Evolutionary conservation across 192 early-diverging fungal species (phyloP).

Genomic region (Linnemannia hyalina): DNA sequence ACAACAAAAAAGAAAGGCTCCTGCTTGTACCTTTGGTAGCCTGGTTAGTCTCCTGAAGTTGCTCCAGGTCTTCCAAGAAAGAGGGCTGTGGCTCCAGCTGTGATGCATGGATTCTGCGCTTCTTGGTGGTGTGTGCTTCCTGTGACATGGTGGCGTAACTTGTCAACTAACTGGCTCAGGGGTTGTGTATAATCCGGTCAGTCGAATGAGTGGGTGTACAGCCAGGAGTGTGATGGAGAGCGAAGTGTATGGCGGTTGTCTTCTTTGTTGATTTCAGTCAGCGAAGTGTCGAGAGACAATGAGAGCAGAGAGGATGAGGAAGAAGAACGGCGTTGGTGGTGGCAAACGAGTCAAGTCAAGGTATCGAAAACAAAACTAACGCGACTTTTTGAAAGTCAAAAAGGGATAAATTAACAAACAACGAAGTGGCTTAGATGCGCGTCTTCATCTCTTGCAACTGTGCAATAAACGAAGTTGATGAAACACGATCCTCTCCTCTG

Average conservation of each 20-base stretch:
- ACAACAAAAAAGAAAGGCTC: background rate
- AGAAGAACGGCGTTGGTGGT: background rate
- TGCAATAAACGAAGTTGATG: background rate
- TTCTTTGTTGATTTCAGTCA: background rate
- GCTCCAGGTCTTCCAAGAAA: slow-evolving; percentile 44
- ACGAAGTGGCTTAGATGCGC: background rate
- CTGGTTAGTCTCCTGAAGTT: slow-evolving; percentile 36
- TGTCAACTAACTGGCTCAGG: slow-evolving; percentile 9
- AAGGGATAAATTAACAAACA: slow-evolving; percentile 1
- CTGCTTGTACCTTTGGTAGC: slow-evolving; percentile 32
- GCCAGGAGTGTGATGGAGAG: background rate
- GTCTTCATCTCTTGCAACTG: background rate
- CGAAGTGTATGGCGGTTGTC: background rate
- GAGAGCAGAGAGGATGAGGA: background rate
- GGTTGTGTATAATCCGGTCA: background rate
- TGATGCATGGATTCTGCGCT: slow-evolving; percentile 38
- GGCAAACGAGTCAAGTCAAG: background rate
- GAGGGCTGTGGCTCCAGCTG: slow-evolving; percentile 39
- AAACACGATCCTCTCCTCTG: no score
- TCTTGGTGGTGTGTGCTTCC: slow-evolving; percentile 46
- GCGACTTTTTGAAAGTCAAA: background rate
- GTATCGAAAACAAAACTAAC: background rate
- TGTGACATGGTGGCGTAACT: slow-evolving; percentile 51
- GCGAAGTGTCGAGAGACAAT: background rate
- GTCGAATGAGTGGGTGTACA: no score